A percentile compares a stretch with the other conserved stretches of the same genome.
These are phyloP conservation scores for Chaetomium fimeti DNA, from an alignment of 495 filamentous ascomycete genomes.

Conservation along the genomic window DNA sequence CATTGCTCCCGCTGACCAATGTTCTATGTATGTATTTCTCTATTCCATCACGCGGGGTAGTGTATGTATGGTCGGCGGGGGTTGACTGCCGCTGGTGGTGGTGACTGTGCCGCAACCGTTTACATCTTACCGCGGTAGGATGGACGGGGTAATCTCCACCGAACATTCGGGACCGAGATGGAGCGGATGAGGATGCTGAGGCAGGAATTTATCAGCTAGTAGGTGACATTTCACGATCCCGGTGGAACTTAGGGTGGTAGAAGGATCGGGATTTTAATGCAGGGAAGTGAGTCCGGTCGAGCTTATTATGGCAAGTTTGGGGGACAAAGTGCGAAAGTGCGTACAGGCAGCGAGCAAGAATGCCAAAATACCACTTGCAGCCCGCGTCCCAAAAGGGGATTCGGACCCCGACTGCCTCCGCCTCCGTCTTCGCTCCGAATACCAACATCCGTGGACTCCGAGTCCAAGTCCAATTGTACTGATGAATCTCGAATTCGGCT, in stretches of 20 bases:
- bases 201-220: neutral
- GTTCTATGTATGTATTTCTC: no score
- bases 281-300: neutral
- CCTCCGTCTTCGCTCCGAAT: no score
- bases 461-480: no score
- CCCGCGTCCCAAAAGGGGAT: no score
- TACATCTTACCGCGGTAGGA: neutral
- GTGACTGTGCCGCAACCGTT: neutral
- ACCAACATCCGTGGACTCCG: no score
- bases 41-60: neutral
- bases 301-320: no score
- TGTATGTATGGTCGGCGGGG: neutral
- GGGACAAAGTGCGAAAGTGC: no score
- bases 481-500: no score
- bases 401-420: no score
- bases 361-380: no score
- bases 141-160: neutral
- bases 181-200: neutral
- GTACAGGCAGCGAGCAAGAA: no score
- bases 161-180: neutral
- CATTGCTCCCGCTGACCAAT: no score
- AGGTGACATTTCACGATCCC: neutral
- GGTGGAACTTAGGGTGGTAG: neutral
- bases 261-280: neutral
- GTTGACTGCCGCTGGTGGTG: neutral